A percentile compares a stretch with the other conserved stretches of the same genome.
Evolutionary conservation across 1,139 yeast species (phyloP).

Genomic region (Debaryomyces sp.): DNA sequence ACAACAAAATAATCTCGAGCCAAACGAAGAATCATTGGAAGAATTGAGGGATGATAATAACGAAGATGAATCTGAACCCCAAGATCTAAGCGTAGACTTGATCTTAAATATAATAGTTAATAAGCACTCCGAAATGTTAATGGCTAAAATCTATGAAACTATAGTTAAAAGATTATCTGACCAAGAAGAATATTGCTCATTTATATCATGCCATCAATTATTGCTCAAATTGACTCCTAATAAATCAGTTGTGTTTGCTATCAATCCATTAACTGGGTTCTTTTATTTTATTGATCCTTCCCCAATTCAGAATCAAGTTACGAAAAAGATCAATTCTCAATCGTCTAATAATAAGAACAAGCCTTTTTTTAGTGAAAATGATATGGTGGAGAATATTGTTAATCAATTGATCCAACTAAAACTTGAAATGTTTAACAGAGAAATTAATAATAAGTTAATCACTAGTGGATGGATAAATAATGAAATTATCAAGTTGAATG

Average conservation of each 20-base stretch:
- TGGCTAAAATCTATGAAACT: conserved; percentile 24
- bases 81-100: conserved; percentile 40
- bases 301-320: conserved; percentile 37
- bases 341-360: conserved; percentile 22
- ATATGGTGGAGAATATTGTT: conserved; percentile 37
- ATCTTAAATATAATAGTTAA: conserved; percentile 37
- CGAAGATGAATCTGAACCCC: conserved; percentile 22
- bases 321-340: conserved; percentile 37
- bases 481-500: conserved; percentile 53
- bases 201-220: conserved; percentile 40
- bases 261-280: conserved; percentile 49
- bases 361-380: conserved; percentile 30
- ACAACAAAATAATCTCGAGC: conserved; percentile 2
- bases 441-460: conserved; percentile 54
- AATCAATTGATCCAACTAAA: conserved; percentile 48
- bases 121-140: conserved; percentile 41
- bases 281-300: conserved; percentile 49
- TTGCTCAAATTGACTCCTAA: conserved; percentile 36
- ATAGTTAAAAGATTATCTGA: conserved; percentile 12
- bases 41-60: conserved; percentile 11
- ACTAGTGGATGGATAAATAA: conserved; percentile 72
- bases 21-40: conserved; percentile 4
- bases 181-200: conserved; percentile 13
- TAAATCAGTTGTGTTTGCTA: conserved; percentile 41
- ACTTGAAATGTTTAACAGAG: conserved; percentile 55